Evolutionary conservation across 1,139 yeast species (phyloP).

Genomic region (Pneumocystis oryctolagi): DNA sequence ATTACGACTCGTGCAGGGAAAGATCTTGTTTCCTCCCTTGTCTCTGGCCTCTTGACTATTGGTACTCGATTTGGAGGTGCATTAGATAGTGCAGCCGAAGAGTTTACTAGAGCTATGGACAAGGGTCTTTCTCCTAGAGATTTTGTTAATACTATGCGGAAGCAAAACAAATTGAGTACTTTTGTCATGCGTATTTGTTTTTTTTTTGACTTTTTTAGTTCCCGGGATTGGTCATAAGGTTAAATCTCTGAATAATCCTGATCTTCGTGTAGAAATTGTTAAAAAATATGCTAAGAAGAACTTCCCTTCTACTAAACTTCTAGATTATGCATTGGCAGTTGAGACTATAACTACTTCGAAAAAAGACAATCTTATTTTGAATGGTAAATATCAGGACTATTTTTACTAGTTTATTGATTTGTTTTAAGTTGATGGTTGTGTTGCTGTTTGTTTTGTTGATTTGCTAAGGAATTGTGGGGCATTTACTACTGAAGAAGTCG

Average conservation of each 20-base stretch:
- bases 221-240: slow-evolving; percentile 37
- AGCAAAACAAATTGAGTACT: slow-evolving; percentile 27
- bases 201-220: slow-evolving; percentile 19
- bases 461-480: slow-evolving; percentile 33
- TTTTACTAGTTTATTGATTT: neutral
- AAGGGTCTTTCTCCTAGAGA: slow-evolving; percentile 33
- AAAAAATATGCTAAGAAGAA: slow-evolving; percentile 33
- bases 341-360: slow-evolving; percentile 36
- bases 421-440: slow-evolving; percentile 32
- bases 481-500: slow-evolving; percentile 32
- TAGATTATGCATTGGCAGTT: slow-evolving; percentile 35
- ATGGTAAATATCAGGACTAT: neutral
- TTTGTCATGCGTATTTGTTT: neutral
- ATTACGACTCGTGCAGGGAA: slow-evolving; percentile 36
- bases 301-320: slow-evolving; percentile 31
- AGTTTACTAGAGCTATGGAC: slow-evolving; percentile 32
- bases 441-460: slow-evolving; percentile 34
- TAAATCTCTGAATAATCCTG: slow-evolving; percentile 36
- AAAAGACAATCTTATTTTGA: slow-evolving; percentile 32
- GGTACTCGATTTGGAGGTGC: slow-evolving; percentile 37
- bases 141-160: slow-evolving; percentile 34
- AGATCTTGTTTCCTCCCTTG: slow-evolving; percentile 33
- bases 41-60: slow-evolving; percentile 32
- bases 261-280: slow-evolving; percentile 35
- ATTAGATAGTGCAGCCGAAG: slow-evolving; percentile 34